Conservation (phyloP, 140 eudicot genomes). For the Flaveria floridana region DNA sequence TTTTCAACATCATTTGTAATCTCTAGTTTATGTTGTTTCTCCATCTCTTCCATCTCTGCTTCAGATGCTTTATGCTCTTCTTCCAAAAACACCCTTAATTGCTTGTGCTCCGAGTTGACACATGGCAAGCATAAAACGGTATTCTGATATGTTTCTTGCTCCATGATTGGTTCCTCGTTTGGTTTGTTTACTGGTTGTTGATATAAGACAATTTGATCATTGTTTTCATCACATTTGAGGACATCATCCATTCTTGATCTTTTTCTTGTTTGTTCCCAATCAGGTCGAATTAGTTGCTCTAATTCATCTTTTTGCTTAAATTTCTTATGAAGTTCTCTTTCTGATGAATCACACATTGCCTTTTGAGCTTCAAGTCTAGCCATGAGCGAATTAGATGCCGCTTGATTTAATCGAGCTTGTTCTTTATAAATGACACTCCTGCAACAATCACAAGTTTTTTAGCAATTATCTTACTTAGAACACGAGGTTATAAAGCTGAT, state of each 20-base stretch:
- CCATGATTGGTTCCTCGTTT: neutral
- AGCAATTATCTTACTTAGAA: neutral
- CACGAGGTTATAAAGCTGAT: neutral
- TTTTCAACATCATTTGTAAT: slow-evolving; percentile 18
- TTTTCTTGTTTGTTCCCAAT: slow-evolving; percentile 80
- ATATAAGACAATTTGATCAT: slow-evolving; percentile 40
- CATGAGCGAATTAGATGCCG: slow-evolving; percentile 77
- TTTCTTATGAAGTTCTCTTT: slow-evolving; percentile 78
- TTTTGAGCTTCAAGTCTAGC: slow-evolving; percentile 96
- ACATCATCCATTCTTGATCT: slow-evolving; percentile 64
- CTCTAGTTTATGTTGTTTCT: neutral
- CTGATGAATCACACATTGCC: slow-evolving; percentile 88
- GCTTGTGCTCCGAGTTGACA: slow-evolving; percentile 51
- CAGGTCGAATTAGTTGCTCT: slow-evolving; percentile 69
- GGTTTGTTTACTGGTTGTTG: slow-evolving; percentile 44
- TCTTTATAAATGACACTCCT: slow-evolving; percentile 93
- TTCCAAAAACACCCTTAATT: slow-evolving; percentile 75
- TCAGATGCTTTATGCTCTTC: slow-evolving; percentile 79
- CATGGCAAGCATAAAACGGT: slow-evolving; percentile 37
- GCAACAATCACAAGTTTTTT: slow-evolving; percentile 24
- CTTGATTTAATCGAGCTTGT: slow-evolving; percentile 86
- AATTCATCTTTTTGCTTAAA: slow-evolving; percentile 71
- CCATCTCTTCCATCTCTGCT: slow-evolving; percentile 41
- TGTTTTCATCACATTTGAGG: slow-evolving; percentile 32
- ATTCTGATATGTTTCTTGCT: slow-evolving; percentile 38